Evolutionary conservation across 768 basidiomycete genomes (phyloP), one percentile per base, ranked within the genome.

Genomic region (Royoungia palumana): DNA sequence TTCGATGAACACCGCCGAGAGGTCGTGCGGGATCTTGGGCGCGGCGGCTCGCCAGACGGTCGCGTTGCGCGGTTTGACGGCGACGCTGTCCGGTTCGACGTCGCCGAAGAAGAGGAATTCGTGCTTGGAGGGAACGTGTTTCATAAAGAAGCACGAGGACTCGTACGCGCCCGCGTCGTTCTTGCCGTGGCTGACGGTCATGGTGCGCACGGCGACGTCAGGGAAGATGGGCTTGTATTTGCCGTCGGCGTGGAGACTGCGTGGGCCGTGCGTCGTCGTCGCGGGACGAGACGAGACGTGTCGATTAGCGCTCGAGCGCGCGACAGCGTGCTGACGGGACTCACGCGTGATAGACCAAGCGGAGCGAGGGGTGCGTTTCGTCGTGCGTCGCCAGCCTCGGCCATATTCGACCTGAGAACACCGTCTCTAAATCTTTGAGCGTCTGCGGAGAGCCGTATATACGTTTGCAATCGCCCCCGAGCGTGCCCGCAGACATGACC

Each of bases 41-140:
- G 94, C 94, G 0, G 92, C 93, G 22, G 74, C 78, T 35, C 77
- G 78, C 95, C 94, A 97, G 40, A 98, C 83, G 35, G 74, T 68
- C 22, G 74, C 72, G 34, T 84, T 94, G 43, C 72, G 75, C 5
- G 85, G 85, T 13, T 70, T 66, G 14, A 60, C n/a, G 6, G 87
- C 76, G 40, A 94, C 58, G 42, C 79, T 78, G 69, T 94, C 91
- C 9, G 91, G 89, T 60, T 94, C 91, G 51, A 96, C 85, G 67
- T 95, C 94, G 1, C 95, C 95, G 58, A 96, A 95, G 69, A 97
- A 97, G 32, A 97, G 73, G 55, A 97, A 84, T 65, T 95, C 89
- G 40, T 72, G 76, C 2, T 65, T 66, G 28, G 76, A 75, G 16
- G 75, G 68, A 44, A 88, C 75, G 55, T 87, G 79, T 13, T 83